Percentiles rank a stretch among this genome's conserved stretches.
These are phyloP conservation scores for Corynespora cassiicola DNA, from an alignment of 2,329 filamentous ascomycete species.

Conservation along the genomic window DNA sequence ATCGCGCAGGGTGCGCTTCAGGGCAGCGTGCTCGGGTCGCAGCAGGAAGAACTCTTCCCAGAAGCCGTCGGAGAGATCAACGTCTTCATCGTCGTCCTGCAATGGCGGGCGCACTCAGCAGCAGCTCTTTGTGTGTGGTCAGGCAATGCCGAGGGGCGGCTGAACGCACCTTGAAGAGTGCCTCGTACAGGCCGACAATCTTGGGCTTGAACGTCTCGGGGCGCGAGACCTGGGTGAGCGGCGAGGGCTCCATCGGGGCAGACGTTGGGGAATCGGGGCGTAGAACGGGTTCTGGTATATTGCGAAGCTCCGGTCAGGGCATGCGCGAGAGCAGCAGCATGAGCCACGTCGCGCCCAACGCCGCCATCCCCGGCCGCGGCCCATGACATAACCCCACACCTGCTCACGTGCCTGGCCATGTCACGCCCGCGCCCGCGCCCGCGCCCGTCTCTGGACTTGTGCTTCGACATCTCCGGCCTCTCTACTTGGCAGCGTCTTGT, in stretches of 20 bases:
- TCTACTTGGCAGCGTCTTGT: no score
- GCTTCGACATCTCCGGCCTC: no score
- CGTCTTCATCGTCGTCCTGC: slow-evolving; percentile 63
- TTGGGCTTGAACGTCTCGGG: slow-evolving; percentile 94
- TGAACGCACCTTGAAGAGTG: slow-evolving; percentile 69
- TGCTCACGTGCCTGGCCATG: no score
- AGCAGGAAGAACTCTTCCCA: slow-evolving; percentile 97
- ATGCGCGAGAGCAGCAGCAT: no score
- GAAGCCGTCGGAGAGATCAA: slow-evolving; percentile 84
- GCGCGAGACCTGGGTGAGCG: slow-evolving; percentile 88
- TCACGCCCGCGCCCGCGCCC: no score
- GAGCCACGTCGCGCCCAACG: no score
- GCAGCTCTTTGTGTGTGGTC: slow-evolving; percentile 1
- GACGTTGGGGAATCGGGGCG: no score
- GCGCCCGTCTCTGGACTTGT: no score
- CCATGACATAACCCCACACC: no score
- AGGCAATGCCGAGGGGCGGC: slow-evolving; percentile 3
- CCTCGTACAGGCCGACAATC: slow-evolving; percentile 87
- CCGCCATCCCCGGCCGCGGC: no score
- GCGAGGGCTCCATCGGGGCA: slow-evolving; percentile 79
- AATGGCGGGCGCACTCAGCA: slow-evolving; percentile 28
- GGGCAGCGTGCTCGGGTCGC: slow-evolving; percentile 73
- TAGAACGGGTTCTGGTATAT: no score
- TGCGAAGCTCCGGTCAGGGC: no score
- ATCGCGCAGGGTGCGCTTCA: slow-evolving; percentile 73